phyloP scores from a whole-genome alignment of 371 early-diverging fungal genomes.

The Mycotypha africana region DNA sequence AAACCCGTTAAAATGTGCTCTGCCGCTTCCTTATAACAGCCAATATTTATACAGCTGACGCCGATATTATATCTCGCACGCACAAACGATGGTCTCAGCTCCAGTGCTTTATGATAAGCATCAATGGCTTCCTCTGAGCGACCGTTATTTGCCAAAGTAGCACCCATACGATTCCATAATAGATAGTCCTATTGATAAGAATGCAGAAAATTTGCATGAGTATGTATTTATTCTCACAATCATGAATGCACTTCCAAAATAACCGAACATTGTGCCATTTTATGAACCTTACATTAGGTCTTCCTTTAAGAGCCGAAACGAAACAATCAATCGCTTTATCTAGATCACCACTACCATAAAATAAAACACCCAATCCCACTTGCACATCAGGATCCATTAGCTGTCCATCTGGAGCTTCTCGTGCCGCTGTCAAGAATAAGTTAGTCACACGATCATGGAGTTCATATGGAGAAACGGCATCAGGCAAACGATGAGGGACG shows the following conservation, averaged over 20 bases:
- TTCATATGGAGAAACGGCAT: conserved; percentile 38
- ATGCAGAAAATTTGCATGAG: no score
- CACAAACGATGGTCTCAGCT: conserved; percentile 91
- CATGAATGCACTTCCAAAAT: no score
- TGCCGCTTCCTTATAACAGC: conserved; percentile 89
- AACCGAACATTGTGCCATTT: no score
- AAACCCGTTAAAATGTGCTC: conserved; percentile 90
- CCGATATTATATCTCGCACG: conserved; percentile 96
- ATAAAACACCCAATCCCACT: conserved; percentile 91
- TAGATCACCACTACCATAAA: conserved; percentile 85
- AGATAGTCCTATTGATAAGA: conserved; percentile 70
- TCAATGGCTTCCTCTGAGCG: conserved; percentile 82
- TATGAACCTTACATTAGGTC: conserved; percentile 87
- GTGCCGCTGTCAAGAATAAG: conserved; percentile 76
- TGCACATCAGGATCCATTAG: conserved; percentile 90
- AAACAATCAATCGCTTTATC: conserved; percentile 97
- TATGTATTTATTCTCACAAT: not conserved
- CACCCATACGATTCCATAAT: conserved; percentile 95
- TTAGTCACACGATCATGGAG: conserved; percentile 72
- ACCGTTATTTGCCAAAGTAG: conserved; percentile 90
- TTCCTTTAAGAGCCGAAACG: conserved; percentile 81
- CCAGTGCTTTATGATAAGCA: conserved; percentile 91
- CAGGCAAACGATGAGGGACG: conserved; percentile 15
- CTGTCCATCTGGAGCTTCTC: conserved; percentile 61
- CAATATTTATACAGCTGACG: conserved; percentile 90